phyloP scores from a whole-genome alignment of 495 filamentous ascomycete species.

The Symbiotaphrina buchneri region DNA sequence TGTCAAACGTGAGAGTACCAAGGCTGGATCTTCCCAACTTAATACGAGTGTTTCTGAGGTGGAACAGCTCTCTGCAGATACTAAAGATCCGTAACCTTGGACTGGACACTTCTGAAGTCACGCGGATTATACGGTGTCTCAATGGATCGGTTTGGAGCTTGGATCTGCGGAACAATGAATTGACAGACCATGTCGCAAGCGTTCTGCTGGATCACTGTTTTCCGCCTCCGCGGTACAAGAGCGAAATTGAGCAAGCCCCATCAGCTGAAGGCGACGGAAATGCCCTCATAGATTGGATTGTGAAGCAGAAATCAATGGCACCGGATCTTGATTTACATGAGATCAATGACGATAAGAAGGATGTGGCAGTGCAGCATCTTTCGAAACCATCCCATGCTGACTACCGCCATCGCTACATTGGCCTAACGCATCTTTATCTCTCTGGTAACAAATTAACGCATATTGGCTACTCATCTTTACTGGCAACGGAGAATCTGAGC shows the following conservation, averaged over 20 bases:
- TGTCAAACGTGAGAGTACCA: slow-evolving; percentile 15
- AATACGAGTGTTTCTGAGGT: neutral
- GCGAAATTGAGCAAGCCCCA: neutral
- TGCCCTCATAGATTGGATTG: too few relatives aligned
- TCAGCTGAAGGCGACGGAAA: neutral
- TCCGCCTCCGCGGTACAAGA: slow-evolving; percentile 5
- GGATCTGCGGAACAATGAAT: slow-evolving; percentile 33
- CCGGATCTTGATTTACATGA: too few relatives aligned
- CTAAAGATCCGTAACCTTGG: slow-evolving; percentile 34
- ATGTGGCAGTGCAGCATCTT: neutral
- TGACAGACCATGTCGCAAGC: slow-evolving; percentile 31
- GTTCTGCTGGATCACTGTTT: slow-evolving; percentile 29
- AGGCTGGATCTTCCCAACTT: neutral
- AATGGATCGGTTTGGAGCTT: slow-evolving; percentile 27
- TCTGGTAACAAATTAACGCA: slow-evolving; percentile 2
- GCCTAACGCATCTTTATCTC: slow-evolving; percentile 5
- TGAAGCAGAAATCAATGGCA: too few relatives aligned
- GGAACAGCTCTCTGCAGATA: slow-evolving; percentile 18
- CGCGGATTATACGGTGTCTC: slow-evolving; percentile 28
- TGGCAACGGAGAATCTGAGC: slow-evolving; percentile 1
- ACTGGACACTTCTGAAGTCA: slow-evolving; percentile 29
- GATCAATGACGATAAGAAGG: too few relatives aligned
- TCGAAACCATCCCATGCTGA: neutral
- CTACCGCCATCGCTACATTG: too few relatives aligned
- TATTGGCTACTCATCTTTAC: neutral